phyloP scores from a whole-genome alignment of 805 yeast species.

The Cyberlindnera saturnus region DNA sequence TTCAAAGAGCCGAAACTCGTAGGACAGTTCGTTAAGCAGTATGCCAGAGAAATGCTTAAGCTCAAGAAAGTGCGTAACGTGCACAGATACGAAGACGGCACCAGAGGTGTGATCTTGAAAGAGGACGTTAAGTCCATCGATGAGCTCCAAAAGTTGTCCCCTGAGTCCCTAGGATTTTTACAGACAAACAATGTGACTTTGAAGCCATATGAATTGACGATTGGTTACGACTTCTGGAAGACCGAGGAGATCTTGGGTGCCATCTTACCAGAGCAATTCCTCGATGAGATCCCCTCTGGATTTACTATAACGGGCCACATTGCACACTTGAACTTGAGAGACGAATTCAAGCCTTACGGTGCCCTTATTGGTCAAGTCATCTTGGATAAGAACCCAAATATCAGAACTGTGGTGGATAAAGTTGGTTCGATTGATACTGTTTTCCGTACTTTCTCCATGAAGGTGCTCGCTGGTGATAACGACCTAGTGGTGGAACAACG shows the following conservation, averaged over 20 bases:
- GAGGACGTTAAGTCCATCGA: conserved; percentile 39
- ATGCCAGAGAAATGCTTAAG: conserved; percentile 56
- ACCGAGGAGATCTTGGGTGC: conserved; percentile 80
- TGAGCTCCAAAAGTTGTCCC: conserved; percentile 35
- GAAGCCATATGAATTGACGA: conserved; percentile 44
- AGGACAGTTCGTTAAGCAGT: conserved; percentile 47
- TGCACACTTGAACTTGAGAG: conserved; percentile 84
- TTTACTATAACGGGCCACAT: conserved; percentile 93
- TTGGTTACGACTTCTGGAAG: conserved; percentile 81
- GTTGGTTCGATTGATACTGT: conserved; percentile 79
- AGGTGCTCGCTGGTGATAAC: conserved; percentile 80
- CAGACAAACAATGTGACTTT: conserved; percentile 40
- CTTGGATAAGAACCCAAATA: conserved; percentile 67
- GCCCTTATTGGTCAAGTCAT: conserved; percentile 82
- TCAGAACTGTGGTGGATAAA: conserved; percentile 89
- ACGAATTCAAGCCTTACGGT: conserved; percentile 80
- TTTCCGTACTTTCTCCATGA: conserved; percentile 91
- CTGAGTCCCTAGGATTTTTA: conserved; percentile 39
- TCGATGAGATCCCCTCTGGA: conserved; percentile 80
- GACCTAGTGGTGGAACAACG: conserved; percentile 76
- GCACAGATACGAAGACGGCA: conserved; percentile 32
- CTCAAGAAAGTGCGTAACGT: conserved; percentile 70
- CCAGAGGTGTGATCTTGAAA: conserved; percentile 48
- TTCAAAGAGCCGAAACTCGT: conserved; percentile 58
- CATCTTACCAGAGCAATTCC: conserved; percentile 63